phyloP scores from a whole-genome alignment of 2,329 filamentous ascomycete species.

The Colletotrichum agaves region DNA sequence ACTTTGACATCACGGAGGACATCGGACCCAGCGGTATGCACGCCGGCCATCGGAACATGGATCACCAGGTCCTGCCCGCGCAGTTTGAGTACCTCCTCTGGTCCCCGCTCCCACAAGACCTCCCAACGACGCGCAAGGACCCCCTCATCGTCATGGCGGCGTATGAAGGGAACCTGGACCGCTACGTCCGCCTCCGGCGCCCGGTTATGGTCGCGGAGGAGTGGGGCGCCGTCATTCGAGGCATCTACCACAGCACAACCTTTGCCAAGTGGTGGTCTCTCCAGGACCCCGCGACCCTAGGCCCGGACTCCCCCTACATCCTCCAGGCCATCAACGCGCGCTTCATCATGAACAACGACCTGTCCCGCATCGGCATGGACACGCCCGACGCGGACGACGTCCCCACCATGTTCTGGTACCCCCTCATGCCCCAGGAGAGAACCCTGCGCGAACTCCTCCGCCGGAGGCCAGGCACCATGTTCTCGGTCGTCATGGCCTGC shows the following conservation, averaged over 20 bases:
- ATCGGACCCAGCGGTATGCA: not conserved
- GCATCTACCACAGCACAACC: slow-evolving; percentile 50
- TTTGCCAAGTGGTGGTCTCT: slow-evolving; percentile 43
- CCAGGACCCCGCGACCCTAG: not conserved
- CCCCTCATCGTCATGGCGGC: slow-evolving; percentile 51
- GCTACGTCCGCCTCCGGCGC: slow-evolving; percentile 49
- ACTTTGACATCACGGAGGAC: slow-evolving; percentile 1
- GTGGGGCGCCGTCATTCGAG: slow-evolving; percentile 43
- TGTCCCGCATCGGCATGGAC: slow-evolving; percentile 37
- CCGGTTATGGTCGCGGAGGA: slow-evolving; percentile 44
- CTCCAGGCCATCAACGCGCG: slow-evolving; percentile 42
- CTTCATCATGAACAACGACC: slow-evolving; percentile 47
- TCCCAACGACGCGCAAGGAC: slow-evolving; percentile 51
- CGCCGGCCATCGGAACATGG: not conserved
- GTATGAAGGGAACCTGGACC: slow-evolving; percentile 52
- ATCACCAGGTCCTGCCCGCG: not conserved
- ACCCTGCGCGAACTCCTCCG: slow-evolving; percentile 7
- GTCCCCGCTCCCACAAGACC: slow-evolving; percentile 40
- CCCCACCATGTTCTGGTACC: slow-evolving; percentile 6
- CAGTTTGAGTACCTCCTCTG: not conserved
- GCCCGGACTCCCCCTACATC: not conserved
- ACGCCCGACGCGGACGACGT: not conserved
- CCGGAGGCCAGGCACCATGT: not conserved
- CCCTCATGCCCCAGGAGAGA: not conserved
- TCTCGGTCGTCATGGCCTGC: not conserved